Conservation (phyloP, 2,329 filamentous ascomycete genomes). For the Fusarium begoniae region DNA sequence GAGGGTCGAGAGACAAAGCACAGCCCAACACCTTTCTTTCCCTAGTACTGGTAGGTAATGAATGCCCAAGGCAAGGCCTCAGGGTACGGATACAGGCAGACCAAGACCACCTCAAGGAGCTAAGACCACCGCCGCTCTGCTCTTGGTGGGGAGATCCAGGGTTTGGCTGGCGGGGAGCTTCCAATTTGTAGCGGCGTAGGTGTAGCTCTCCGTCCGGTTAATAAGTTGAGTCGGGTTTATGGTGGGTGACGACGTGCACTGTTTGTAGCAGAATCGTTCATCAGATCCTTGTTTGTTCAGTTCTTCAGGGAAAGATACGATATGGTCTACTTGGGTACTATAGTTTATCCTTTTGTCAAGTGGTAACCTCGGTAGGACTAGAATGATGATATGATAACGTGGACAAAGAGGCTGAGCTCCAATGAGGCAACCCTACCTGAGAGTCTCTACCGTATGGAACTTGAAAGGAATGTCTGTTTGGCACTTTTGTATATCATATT, state of each 20-base stretch:
- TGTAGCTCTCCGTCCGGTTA: constrained; percentile 1
- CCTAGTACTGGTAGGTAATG: not conserved
- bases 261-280: not conserved
- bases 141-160: constrained; percentile 21
- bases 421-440: not conserved
- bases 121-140: constrained; percentile 20
- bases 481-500: constrained; percentile 6
- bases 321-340: not conserved
- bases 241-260: constrained; percentile 28
- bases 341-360: not conserved
- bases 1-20: constrained; percentile 22
- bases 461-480: constrained; percentile 3
- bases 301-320: not conserved
- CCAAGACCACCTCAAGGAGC: constrained; percentile 9
- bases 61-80: constrained; percentile 22
- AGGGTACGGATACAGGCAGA: not conserved
- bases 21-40: constrained; percentile 20
- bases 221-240: constrained; percentile 7
- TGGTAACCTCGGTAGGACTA: not conserved
- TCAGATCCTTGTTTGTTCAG: not conserved
- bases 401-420: constrained; percentile 12
- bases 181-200: constrained; percentile 11
- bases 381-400: not conserved
- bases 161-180: constrained; percentile 19
- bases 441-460: not conserved